Evolutionary conservation across 345 rosid genomes (phyloP).

Genomic region (Gossypium raimondii): DNA sequence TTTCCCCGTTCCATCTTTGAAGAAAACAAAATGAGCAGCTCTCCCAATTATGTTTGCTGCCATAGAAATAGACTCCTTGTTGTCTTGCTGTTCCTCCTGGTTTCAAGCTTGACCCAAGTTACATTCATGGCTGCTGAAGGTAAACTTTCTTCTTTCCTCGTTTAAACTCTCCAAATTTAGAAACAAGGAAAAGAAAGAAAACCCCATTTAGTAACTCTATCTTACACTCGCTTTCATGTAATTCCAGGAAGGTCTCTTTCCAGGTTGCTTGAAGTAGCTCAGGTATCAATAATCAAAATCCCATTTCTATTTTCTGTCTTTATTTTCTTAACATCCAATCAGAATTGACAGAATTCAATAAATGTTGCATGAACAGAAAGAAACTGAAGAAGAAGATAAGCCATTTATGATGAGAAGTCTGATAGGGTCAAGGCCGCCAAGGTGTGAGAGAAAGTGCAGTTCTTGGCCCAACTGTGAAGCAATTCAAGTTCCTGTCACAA

Average conservation of each 20-base stretch:
- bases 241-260: slow-evolving; percentile 32
- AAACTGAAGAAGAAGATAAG: slow-evolving; percentile 23
- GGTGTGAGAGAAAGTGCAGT: slow-evolving; percentile 51
- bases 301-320: background rate
- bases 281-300: slow-evolving; percentile 21
- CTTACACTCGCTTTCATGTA: slow-evolving; percentile 7
- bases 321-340: background rate
- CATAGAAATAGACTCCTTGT: slow-evolving; percentile 24
- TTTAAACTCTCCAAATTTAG: background rate
- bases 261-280: slow-evolving; percentile 20
- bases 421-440: slow-evolving; percentile 68
- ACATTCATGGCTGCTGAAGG: slow-evolving; percentile 34
- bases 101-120: background rate
- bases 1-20: background rate
- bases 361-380: slow-evolving; percentile 17
- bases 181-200: background rate
- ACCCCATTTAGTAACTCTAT: background rate
- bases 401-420: slow-evolving; percentile 23
- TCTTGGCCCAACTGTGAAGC: slow-evolving; percentile 55
- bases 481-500: slow-evolving; percentile 53
- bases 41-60: slow-evolving; percentile 15
- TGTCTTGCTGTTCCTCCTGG: slow-evolving; percentile 32
- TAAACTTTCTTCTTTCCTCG: slow-evolving; percentile 14
- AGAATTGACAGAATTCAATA: background rate
- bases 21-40: slow-evolving; percentile 30